Percentiles rank a stretch among this genome's conserved stretches.
Conservation (phyloP, 2,329 filamentous ascomycete genomes). For the Fusarium xylarioides region DNA sequence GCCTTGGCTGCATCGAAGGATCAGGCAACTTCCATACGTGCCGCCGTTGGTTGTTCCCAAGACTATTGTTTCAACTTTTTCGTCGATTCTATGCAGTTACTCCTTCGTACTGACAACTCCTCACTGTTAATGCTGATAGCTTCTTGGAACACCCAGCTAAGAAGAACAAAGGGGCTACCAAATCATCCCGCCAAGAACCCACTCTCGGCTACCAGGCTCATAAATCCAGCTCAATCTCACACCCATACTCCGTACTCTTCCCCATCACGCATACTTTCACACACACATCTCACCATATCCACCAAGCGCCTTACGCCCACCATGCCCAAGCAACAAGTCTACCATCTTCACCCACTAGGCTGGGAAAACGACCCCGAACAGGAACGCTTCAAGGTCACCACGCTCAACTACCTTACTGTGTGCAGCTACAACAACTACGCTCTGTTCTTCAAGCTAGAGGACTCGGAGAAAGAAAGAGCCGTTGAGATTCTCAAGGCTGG, state of each 20-base stretch:
- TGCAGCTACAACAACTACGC: slow-evolving; percentile 51
- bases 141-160: neutral
- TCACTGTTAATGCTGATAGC: neutral
- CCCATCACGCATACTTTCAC: neutral
- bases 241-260: neutral
- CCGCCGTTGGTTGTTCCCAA: no score
- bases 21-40: neutral
- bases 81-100: neutral
- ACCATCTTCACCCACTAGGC: slow-evolving; percentile 45
- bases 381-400: slow-evolving; percentile 47
- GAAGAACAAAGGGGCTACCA: neutral
- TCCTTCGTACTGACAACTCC: neutral
- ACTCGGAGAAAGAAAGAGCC: slow-evolving; percentile 42
- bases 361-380: slow-evolving; percentile 27
- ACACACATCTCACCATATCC: neutral
- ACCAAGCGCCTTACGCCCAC: neutral
- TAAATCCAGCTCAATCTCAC: neutral
- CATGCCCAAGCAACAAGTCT: slow-evolving; percentile 44
- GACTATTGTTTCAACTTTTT: neutral
- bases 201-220: neutral
- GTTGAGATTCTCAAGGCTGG: slow-evolving; percentile 45
- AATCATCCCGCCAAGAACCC: neutral
- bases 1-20: neutral
- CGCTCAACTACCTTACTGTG: slow-evolving; percentile 48
- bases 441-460: slow-evolving; percentile 50